Evolutionary conservation across 2,329 filamentous ascomycete species (phyloP).

Genomic region (Albophoma yamanashiensis): DNA sequence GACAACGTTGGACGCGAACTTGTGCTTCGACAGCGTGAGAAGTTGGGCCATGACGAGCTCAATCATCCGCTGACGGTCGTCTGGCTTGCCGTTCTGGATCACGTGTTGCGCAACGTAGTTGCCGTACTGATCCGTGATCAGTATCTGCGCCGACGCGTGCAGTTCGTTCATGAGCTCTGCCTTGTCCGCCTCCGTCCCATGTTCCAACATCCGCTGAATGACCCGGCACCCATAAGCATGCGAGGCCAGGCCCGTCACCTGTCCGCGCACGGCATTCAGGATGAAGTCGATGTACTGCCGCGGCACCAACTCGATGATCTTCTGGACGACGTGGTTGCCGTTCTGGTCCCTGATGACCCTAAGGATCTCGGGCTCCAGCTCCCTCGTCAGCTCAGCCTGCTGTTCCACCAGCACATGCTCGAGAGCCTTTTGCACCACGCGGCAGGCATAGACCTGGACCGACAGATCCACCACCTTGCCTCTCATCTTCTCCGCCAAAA

Average conservation of each 20-base stretch:
- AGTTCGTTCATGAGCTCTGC: constrained; percentile 67
- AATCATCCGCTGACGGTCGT: constrained; percentile 66
- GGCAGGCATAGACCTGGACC: constrained; percentile 82
- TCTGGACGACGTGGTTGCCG: constrained; percentile 94
- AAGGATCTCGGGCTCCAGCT: constrained; percentile 67
- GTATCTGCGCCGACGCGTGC: constrained; percentile 55
- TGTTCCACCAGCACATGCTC: constrained; percentile 89
- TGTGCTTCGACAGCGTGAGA: constrained; percentile 77
- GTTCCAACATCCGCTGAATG: constrained; percentile 82
- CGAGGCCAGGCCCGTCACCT: constrained; percentile 62
- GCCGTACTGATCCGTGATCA: constrained; percentile 82
- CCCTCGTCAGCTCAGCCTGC: constrained; percentile 71
- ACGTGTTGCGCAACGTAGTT: constrained; percentile 97
- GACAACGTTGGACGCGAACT: constrained; percentile 94
- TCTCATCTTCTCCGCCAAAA: constrained; percentile 77
- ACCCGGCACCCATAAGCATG: constrained; percentile 88
- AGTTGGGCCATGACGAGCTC: constrained; percentile 61
- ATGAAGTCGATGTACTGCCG: constrained; percentile 75
- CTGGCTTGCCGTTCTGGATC: constrained; percentile 63
- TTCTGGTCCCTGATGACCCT: constrained; percentile 78
- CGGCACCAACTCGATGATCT: constrained; percentile 74
- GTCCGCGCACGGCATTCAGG: constrained; percentile 66
- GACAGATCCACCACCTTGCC: constrained; percentile 73
- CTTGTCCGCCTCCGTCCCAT: constrained; percentile 63
- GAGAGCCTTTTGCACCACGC: constrained; percentile 92